Conservation (phyloP, 768 basidiomycete genomes). For the Grammothele lineata region DNA sequence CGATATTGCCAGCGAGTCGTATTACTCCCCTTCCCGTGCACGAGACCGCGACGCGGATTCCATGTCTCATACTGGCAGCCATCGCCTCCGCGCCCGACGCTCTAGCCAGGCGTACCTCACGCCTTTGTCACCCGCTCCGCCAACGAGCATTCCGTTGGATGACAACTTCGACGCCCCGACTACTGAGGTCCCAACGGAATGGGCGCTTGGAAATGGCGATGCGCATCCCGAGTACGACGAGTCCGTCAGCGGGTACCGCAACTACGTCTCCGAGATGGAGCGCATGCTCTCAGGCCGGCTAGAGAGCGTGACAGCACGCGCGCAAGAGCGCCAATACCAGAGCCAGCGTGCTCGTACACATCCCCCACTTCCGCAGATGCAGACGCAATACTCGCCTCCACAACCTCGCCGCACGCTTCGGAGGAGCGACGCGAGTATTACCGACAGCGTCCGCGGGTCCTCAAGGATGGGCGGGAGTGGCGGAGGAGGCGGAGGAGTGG, state of each 20-base stretch:
- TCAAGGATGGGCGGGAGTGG: not conserved
- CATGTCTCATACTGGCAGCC: not conserved
- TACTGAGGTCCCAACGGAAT: constrained; percentile 26
- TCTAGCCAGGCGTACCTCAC: constrained; percentile 6
- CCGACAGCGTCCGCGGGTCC: constrained; percentile 8
- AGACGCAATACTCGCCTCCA: not conserved
- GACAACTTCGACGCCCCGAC: constrained; percentile 27
- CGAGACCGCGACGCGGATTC: too few species aligned
- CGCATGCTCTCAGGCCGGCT: constrained; percentile 22
- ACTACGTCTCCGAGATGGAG: constrained; percentile 29
- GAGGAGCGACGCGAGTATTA: constrained; percentile 4
- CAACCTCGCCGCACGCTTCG: constrained; percentile 3
- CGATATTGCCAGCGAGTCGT: constrained; percentile 16
- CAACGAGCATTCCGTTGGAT: constrained; percentile 20
- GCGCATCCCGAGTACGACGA: constrained; percentile 22
- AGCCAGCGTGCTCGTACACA: not conserved
- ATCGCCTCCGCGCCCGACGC: constrained; percentile 2
- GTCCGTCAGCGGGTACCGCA: constrained; percentile 25
- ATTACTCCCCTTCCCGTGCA: not conserved
- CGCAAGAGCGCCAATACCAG: constrained; percentile 11
- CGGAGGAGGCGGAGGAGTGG: not conserved
- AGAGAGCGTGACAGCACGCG: constrained; percentile 12
- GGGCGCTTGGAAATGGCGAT: constrained; percentile 11
- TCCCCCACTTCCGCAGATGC: not conserved
- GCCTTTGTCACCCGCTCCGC: constrained; percentile 1